Percentiles rank a stretch among this genome's conserved stretches.
Evolutionary conservation across 2,329 filamentous ascomycete species (phyloP).

Genomic region (Lecanicillium sp.): DNA sequence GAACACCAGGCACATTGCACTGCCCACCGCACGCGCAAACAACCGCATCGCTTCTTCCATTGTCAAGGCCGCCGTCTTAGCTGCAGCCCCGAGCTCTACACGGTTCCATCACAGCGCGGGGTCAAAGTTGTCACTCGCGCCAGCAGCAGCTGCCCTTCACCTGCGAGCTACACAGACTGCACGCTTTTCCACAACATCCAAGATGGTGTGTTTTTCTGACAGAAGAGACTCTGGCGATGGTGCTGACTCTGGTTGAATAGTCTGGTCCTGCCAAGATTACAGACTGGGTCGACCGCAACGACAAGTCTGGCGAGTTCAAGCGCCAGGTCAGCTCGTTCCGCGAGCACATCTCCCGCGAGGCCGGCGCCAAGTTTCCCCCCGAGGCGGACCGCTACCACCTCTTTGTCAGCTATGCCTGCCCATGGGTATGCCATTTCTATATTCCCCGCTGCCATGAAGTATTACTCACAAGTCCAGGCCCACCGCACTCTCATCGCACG

Average conservation of each 20-base stretch:
- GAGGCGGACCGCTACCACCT: conserved; percentile 92
- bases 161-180: neutral
- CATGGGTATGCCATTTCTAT: conserved; percentile 54
- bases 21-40: neutral
- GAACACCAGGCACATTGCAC: conserved; percentile 1
- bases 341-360: conserved; percentile 66
- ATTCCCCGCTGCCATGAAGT: neutral
- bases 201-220: neutral
- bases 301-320: conserved; percentile 88
- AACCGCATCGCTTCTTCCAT: neutral
- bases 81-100: neutral
- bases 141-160: conserved; percentile 2
- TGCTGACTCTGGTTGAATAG: neutral
- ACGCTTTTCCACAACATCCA: conserved; percentile 1
- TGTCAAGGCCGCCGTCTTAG: no score
- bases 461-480: no score
- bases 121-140: neutral
- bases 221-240: neutral
- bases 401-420: conserved; percentile 90
- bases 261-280: conserved; percentile 53
- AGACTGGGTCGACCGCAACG: conserved; percentile 72
- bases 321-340: conserved; percentile 79
- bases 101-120: conserved; percentile 7
- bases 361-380: conserved; percentile 68
- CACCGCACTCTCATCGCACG: conserved; percentile 82